Evolutionary conservation across 2,329 filamentous ascomycete species (phyloP), one percentile per base, ranked within the genome.

Genomic region (Rhynchosporium agropyri): DNA sequence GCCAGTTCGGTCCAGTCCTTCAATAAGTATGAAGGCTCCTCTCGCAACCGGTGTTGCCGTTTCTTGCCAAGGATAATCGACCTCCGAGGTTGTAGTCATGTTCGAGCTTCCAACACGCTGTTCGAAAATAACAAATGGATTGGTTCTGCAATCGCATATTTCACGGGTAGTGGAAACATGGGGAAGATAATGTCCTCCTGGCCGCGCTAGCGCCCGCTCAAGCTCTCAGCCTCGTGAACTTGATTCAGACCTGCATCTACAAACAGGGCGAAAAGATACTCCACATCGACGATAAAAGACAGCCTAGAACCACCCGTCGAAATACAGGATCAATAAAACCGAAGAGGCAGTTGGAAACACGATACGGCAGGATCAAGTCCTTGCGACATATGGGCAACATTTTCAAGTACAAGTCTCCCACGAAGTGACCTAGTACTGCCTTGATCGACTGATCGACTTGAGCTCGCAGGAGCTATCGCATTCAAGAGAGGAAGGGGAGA

Each of bases 1-100:
- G 33, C 89, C 89, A 3, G 89, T 85, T 63, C 87, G 82, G 71
- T 91, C 89, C 38, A 91, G 80, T 15, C 89, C 89, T 77, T 91
- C 89, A 58, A 91, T 82, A 2, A 90, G 87, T 64, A 91, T 85
- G 42, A 91, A 80, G 62, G 82, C 82, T 40, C 88, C 88, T 60
- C 84, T 80, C 49, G 72, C 56, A 4, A 67, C 54, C 0, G 69
- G 50, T 0, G 28, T 63, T 53, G 64, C 48, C 3, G 65, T 65
- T 73, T 77, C 76, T 57, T 63, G 62, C 65, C 66, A 69, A 10
- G 68, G 64, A 33, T 68, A 71, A 2, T 36, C 54, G n/a, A 63
- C 53, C 50, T 61, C 56, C 48, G 49, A 48, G 6, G 49, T 8
- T 49, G 29, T 50, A 9, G 66, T 3, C 69, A 71, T 72, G 26